phyloP scores from a whole-genome alignment of 768 basidiomycete species.

The Suillus luteus region DNA sequence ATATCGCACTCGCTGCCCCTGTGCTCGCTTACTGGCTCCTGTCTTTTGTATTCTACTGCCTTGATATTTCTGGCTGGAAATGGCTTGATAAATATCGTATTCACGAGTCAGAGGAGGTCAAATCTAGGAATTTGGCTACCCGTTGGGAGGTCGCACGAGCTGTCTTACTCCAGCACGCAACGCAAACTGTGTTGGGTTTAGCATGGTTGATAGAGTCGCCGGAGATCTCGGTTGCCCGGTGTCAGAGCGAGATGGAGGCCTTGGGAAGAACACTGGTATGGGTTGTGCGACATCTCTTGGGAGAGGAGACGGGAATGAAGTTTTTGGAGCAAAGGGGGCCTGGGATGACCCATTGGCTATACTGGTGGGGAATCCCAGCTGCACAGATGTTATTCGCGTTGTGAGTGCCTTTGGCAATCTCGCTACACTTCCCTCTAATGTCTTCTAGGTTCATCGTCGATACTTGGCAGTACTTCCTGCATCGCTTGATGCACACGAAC shows the following conservation, averaged over 20 bases:
- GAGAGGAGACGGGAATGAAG: conserved; percentile 39
- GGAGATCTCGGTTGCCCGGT: conserved; percentile 34
- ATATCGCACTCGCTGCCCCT: conserved; percentile 72
- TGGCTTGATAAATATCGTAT: conserved; percentile 85
- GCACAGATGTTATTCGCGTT: conserved; percentile 76
- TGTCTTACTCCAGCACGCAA: conserved; percentile 81
- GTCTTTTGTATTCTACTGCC: conserved; percentile 75
- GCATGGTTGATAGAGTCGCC: conserved; percentile 59
- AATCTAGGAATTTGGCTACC: conserved; percentile 72
- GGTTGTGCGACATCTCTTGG: conserved; percentile 41
- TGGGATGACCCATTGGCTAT: conserved; percentile 61
- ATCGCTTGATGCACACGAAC: conserved; percentile 89
- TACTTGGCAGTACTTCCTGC: conserved; percentile 98
- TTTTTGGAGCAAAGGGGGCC: conserved; percentile 41
- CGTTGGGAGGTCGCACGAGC: conserved; percentile 71
- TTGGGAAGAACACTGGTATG: conserved; percentile 44
- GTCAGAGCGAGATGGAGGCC: conserved; percentile 45
- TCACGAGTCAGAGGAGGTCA: conserved; percentile 84
- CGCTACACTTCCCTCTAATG: conserved; percentile 9
- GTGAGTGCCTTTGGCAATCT: conserved; percentile 53
- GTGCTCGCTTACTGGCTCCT: conserved; percentile 82
- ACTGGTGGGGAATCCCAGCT: conserved; percentile 92
- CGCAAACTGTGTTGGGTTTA: conserved; percentile 80
- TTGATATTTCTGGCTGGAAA: conserved; percentile 78
- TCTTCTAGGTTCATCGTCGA: conserved; percentile 82